Evolutionary conservation across 2,329 filamentous ascomycete species (phyloP), one percentile per base, ranked within the genome.

Genomic region (Lachnellula cervina): DNA sequence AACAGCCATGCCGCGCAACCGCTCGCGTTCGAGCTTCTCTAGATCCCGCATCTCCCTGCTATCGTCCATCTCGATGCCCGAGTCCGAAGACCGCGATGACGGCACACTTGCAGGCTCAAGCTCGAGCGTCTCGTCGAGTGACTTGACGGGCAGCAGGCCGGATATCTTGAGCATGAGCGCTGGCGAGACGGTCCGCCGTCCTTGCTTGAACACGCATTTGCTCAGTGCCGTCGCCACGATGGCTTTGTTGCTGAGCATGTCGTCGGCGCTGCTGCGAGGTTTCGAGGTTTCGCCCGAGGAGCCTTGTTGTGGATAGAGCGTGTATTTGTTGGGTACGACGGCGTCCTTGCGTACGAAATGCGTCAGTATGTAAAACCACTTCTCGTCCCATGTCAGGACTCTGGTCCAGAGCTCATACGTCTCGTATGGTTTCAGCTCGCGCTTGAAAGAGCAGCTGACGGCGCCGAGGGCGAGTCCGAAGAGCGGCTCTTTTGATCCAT

Each of bases 361-460:
- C 2, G 73, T 80, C 25, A 80, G 68, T 21, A 82, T 48, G 70
- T 88, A 90, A 57, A 91, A 66, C 89, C 89, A 93, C 73, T 92
- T 92, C 68, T 83, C 79, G 71, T 93, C 88, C 88, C 88, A 92
- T 55, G 76, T 72, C n/a, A 90, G 76, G 17, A 92, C 70, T 49
- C 85, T 79, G 34, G 78, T 84, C 80, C 87, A 88, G 69, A 90
- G 80, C 75, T 91, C 87, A 71, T 87, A 92, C n/a, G 72, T 70
- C 67, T 84, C 78, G 65, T 84, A 86, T 0, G 85, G 81, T 60
- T 80, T 79, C 60, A 92, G 86, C 74, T 92, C 89, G 49, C 77
- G 76, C 70, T 84, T 83, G 73, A 91, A 92, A 60, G 72, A 74
- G 64, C 78, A 80, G 48, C 73, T 75, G 7, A 82, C 80, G n/a